These are phyloP conservation scores for Chaetomium globosum DNA, from an alignment of 2,329 filamentous ascomycete species.

Conservation along the genomic window DNA sequence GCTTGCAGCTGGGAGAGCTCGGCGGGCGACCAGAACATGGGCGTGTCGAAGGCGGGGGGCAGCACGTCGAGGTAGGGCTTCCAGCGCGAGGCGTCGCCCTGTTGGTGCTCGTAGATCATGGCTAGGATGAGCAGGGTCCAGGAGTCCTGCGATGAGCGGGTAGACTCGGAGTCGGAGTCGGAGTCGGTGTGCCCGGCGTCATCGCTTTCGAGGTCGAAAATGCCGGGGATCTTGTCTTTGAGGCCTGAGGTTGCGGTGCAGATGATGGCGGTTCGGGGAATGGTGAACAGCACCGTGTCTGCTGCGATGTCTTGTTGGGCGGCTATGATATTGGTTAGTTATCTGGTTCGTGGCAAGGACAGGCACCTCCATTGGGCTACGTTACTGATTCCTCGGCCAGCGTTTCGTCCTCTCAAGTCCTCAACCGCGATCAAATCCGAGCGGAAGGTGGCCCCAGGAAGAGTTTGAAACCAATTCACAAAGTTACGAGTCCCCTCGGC, in stretches of 20 bases:
- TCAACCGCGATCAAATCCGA: conserved; percentile 52
- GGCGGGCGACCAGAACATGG: conserved; percentile 81
- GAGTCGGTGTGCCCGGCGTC: conserved; percentile 44
- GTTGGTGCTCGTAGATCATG: conserved; percentile 75
- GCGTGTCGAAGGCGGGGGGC: conserved; percentile 72
- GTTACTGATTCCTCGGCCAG: conserved; percentile 60
- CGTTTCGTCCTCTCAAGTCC: conserved; percentile 54
- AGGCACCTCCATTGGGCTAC: neutral
- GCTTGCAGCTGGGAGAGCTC: conserved; percentile 76
- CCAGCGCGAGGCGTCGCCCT: conserved; percentile 66
- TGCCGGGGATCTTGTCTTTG: conserved; percentile 56
- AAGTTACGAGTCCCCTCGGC: conserved; percentile 43
- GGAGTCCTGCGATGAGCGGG: conserved; percentile 48
- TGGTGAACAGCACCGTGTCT: conserved; percentile 78
- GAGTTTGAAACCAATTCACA: conserved; percentile 56
- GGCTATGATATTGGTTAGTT: conserved; percentile 54
- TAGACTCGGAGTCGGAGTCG: conserved; percentile 43
- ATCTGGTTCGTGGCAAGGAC: neutral
- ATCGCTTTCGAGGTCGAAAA: conserved; percentile 49
- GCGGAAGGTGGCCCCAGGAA: conserved; percentile 58
- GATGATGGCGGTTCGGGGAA: conserved; percentile 72
- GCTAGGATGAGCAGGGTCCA: conserved; percentile 70
- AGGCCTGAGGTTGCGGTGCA: conserved; percentile 73
- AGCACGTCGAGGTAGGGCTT: conserved; percentile 76
- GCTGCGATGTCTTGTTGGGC: conserved; percentile 69